Evolutionary conservation across 2,329 filamentous ascomycete species (phyloP).

Genomic region (Epicoccum nigrum): DNA sequence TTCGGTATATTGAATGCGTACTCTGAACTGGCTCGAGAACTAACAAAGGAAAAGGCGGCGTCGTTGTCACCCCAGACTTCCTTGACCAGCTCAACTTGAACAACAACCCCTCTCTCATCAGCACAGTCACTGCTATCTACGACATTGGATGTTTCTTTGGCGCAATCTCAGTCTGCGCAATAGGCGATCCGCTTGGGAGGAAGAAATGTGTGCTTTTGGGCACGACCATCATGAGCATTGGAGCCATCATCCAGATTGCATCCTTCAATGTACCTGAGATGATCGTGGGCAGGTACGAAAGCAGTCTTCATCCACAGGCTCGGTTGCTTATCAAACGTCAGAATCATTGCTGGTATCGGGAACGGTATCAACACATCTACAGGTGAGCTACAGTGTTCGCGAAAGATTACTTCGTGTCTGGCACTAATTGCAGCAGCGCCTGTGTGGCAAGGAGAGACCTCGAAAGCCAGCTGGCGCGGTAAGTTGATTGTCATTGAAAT

Average conservation of each 20-base stretch:
- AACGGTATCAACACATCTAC: conserved; percentile 60
- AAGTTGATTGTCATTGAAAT: conserved; percentile 57
- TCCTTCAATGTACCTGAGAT: conserved; percentile 56
- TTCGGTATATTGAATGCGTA: conserved; percentile 46
- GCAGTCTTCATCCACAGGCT: too few species aligned
- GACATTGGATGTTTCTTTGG: conserved; percentile 67
- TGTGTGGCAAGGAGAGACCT: conserved; percentile 61
- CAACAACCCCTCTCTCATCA: conserved; percentile 49
- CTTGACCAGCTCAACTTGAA: conserved; percentile 55
- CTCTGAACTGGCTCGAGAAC: neutral
- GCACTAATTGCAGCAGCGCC: conserved; percentile 50
- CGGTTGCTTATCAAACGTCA: conserved; percentile 9
- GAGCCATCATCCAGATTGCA: conserved; percentile 56
- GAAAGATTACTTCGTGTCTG: neutral
- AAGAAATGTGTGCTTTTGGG: conserved; percentile 57
- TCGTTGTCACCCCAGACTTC: conserved; percentile 61
- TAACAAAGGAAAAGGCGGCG: conserved; percentile 51
- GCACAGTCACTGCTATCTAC: conserved; percentile 64
- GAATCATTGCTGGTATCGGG: conserved; percentile 56
- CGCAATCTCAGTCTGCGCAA: conserved; percentile 52
- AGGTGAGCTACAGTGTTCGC: conserved; percentile 46
- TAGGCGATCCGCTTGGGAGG: conserved; percentile 57
- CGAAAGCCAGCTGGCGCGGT: conserved; percentile 51
- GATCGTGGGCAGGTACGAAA: conserved; percentile 53
- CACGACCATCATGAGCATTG: conserved; percentile 56